Conservation (phyloP, 257 asterid genomes). For the Nicotiana undulata region DNA sequence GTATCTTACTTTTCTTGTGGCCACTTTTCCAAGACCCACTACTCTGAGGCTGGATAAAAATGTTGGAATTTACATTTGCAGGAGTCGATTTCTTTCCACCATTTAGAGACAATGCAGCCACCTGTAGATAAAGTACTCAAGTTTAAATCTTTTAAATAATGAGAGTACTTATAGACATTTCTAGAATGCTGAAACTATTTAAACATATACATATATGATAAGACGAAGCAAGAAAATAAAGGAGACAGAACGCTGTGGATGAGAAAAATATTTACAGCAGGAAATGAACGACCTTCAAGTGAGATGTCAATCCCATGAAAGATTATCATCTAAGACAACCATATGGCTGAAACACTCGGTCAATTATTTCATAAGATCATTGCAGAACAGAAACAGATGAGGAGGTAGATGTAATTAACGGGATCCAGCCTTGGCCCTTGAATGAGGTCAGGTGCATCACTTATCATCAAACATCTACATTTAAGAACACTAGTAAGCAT, state of each 20-base stretch:
- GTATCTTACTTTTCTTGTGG: slow-evolving; percentile 42
- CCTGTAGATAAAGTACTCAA: slow-evolving; percentile 15
- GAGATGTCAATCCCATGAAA: not conserved
- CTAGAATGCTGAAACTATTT: not conserved
- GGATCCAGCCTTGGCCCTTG: not conserved
- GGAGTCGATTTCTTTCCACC: slow-evolving; percentile 3
- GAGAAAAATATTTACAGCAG: not conserved
- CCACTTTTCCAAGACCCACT: slow-evolving; percentile 16
- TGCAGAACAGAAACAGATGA: not conserved
- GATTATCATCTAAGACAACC: slow-evolving; percentile 1
- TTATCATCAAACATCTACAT: not conserved
- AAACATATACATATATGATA: not conserved
- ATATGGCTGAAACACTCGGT: not conserved
- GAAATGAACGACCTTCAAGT: not conserved
- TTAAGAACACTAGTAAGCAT: not conserved
- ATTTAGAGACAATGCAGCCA: slow-evolving; percentile 2
- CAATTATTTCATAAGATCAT: not conserved
- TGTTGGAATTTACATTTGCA: slow-evolving; percentile 4
- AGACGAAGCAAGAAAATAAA: not conserved
- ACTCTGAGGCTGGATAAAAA: slow-evolving; percentile 15
- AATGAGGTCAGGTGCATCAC: not conserved
- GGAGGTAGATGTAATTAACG: not conserved
- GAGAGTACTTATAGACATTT: not conserved
- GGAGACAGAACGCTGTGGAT: not conserved
- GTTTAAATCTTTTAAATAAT: not conserved